Base-by-base conservation (phyloP, 371 early-diverging fungal species). In the Coemansia sp. region DNA sequence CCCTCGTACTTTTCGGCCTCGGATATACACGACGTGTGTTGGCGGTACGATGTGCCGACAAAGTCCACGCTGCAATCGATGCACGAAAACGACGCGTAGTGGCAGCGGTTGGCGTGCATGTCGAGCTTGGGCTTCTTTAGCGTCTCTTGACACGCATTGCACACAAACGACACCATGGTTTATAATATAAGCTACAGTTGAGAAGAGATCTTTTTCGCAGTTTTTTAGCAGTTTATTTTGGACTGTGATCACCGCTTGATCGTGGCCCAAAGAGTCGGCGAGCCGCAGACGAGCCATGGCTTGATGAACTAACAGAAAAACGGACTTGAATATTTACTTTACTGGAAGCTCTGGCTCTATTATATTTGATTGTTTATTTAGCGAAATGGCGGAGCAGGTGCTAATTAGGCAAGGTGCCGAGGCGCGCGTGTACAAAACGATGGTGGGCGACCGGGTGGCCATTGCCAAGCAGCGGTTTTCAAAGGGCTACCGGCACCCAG, bases 41-140 rank as follows among this genome's bases (percentile, higher is more conserved):
- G 68, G 39, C 89, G 84, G 79, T 91, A 95, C 47, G 84, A 84
- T 5, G 71, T 82, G 34, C 92, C 92, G 39, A 86, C 81, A 79
- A 97, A 97, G 45, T 92, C 90, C n/a, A 82, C 85, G 4, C 86
- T 85, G 79, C 97, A 97, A 78, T 97, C 97, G 61, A 95, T 87
- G 82, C 95, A 95, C 22, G 91, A 86, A 78, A 89, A 95, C 50
- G 88, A 84, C 24, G 95, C 91, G 45, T 86, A 65, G 57, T 82
- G 85, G 81, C 97, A 97, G n/a, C 93, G 88, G 70, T 81, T 72
- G 47, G 80, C 79, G 77, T 95, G 97, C 65, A 83, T 84, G 64
- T 92, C 92, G 21, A 93, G 84, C 79, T 95, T 95, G 58, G 92
- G 88, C 83, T 95, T 95, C 81, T 94, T 97, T 16, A 95, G 82